Base-by-base conservation (phyloP, 2,329 filamentous ascomycete species). In the Akanthomyces dipterigenus region DNA sequence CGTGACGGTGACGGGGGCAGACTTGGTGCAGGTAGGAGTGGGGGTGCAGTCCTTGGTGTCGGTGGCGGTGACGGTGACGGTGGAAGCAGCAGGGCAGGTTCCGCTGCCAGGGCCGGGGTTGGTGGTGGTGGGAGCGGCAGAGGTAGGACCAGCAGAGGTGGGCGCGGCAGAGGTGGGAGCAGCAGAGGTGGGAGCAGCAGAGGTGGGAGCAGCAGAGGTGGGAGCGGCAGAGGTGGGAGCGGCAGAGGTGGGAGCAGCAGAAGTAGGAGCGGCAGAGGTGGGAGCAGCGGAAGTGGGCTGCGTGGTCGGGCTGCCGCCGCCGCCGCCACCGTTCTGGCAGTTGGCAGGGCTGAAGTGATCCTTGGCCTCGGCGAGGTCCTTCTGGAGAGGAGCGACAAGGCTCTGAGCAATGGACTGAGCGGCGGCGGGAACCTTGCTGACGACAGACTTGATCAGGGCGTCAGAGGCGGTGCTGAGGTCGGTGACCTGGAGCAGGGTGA, bases 381-480 rank as follows among this genome's bases (percentile, higher is more conserved):
- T 46, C 40, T 65, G 66, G 49, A 73, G 66, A 51, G 65, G 63
- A 3, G 53, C 54, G 12, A 70, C 68, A 16, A 73, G 67, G 55
- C 62, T 55, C 48, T 62, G 28, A 50, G 71, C 71, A 49, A 73
- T 65, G 24, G 51, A 36, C 65, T 71, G 71, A 18, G 68, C 67
- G 8, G 63, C 67, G 20, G 63, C 55, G 34, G 71, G 71, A 2
- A 72, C 67, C 67, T 72, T 72, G 55, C 31, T 28, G 22, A 73
- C 67, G 42, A 71, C 64, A 38, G 70, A 60, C n/a, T 67, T 61
- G 60, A 71, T 72, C 26, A 73, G 70, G n/a, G 58, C 61, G 62
- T 68, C 48, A 4, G 69, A 68, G 59, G 63, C 64, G 2, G 36
- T 50, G 64, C 66, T 67, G 60, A 72, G 66, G 51, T 66, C 60